Percentiles rank a stretch among this genome's conserved stretches.
These are phyloP conservation scores for Waltergamsia citrina DNA, from an alignment of 2,329 filamentous ascomycete genomes.

Conservation along the genomic window DNA sequence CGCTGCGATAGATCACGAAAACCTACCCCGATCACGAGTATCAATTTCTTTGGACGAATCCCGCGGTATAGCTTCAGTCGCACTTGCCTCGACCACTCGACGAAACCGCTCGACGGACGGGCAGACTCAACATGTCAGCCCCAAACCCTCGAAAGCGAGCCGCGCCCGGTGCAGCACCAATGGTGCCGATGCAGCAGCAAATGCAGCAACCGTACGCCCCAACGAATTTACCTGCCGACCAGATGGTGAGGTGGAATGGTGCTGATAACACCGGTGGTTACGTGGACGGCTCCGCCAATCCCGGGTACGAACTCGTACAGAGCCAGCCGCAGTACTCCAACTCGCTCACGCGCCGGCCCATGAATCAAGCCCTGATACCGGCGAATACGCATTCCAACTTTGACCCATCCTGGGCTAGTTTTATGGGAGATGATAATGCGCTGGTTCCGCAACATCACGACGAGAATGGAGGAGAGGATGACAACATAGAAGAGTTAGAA, in stretches of 20 bases:
- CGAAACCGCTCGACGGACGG: no score
- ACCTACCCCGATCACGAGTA: no score
- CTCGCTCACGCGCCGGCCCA: constrained; percentile 40
- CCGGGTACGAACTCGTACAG: constrained; percentile 26
- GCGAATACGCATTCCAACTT: constrained; percentile 27
- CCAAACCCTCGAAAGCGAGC: constrained; percentile 59
- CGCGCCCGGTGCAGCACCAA: constrained; percentile 62
- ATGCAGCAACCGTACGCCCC: constrained; percentile 37
- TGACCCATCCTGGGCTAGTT: constrained; percentile 16
- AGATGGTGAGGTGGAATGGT: constrained; percentile 35
- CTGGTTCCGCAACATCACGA: constrained; percentile 25
- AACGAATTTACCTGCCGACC: constrained; percentile 35
- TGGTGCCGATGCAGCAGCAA: constrained; percentile 41
- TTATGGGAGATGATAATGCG: constrained; percentile 1
- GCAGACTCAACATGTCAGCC: constrained; percentile 34
- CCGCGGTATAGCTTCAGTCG: no score
- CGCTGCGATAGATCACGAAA: no score
- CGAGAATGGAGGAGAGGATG: constrained; percentile 37
- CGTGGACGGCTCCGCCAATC: constrained; percentile 22
- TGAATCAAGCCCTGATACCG: constrained; percentile 40
- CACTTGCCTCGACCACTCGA: no score
- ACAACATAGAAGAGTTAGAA: constrained; percentile 72
- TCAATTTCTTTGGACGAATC: no score
- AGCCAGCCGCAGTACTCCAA: constrained; percentile 30
- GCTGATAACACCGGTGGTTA: constrained; percentile 23